Evolutionary conservation across 768 basidiomycete species (phyloP).

Genomic region (Clitopilus passeckerianus): DNA sequence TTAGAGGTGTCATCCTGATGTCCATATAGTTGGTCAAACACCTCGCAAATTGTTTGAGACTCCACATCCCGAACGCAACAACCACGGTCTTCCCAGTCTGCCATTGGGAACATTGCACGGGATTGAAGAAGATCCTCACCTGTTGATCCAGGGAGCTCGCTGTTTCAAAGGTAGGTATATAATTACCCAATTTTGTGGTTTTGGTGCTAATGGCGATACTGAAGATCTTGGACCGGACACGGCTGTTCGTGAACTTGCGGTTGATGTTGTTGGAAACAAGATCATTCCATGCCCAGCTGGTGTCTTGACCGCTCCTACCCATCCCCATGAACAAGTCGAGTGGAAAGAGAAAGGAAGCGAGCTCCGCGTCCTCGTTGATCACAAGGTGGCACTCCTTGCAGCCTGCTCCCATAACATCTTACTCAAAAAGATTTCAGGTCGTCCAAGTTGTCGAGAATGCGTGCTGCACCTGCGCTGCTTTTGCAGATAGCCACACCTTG

Average conservation of each 20-base stretch:
- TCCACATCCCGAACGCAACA: conserved; percentile 72
- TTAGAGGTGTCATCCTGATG: too few species aligned
- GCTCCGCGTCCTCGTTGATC: conserved; percentile 58
- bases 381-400: conserved; percentile 36
- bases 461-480: conserved; percentile 67
- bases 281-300: conserved; percentile 62
- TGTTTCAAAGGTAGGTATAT: conserved; percentile 47
- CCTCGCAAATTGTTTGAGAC: conserved; percentile 77
- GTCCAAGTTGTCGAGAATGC: conserved; percentile 76
- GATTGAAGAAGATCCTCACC: conserved; percentile 77
- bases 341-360: conserved; percentile 57
- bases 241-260: conserved; percentile 44
- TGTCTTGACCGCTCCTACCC: conserved; percentile 49
- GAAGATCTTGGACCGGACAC: conserved; percentile 44
- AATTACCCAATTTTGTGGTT: not conserved
- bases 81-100: conserved; percentile 67
- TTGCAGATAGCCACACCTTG: conserved; percentile 68
- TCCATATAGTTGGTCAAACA: conserved; percentile 76
- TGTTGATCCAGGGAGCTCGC: conserved; percentile 52
- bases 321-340: conserved; percentile 64
- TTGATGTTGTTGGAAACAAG: conserved; percentile 55
- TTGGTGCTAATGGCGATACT: not conserved
- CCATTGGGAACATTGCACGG: conserved; percentile 71
- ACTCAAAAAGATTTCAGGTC: conserved; percentile 31
- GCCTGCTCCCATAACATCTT: not conserved